Conservation (phyloP, 495 filamentous ascomycete genomes). For the Chaetomium tenue region DNA sequence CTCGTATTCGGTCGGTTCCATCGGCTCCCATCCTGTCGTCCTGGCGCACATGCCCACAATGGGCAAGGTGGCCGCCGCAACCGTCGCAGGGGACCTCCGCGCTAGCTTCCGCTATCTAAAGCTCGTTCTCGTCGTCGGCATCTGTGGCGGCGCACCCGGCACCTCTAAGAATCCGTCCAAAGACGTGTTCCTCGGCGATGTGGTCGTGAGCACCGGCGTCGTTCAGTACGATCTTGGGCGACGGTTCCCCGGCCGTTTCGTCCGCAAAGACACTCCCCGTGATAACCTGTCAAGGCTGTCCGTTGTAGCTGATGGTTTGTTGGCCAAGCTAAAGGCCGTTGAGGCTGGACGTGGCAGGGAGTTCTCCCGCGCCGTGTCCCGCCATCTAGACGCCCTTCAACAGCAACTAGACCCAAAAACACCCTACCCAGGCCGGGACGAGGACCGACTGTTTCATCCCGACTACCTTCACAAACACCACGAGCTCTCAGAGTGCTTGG, state of each 20-base stretch:
- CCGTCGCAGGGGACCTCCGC: background rate
- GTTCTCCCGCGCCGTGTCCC: slow-evolving; percentile 23
- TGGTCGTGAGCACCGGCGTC: background rate
- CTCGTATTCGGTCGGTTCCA: background rate
- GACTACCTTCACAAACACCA: slow-evolving; percentile 40
- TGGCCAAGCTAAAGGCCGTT: slow-evolving; percentile 33
- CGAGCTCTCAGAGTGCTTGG: background rate
- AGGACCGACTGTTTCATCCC: slow-evolving; percentile 25
- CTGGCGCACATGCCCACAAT: background rate
- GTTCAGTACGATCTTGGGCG: slow-evolving; percentile 41
- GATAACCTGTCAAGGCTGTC: slow-evolving; percentile 37
- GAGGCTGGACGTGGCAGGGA: slow-evolving; percentile 28
- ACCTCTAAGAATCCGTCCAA: background rate
- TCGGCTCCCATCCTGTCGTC: background rate
- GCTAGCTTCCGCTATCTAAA: background rate
- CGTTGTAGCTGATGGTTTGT: slow-evolving; percentile 31
- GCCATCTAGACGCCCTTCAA: slow-evolving; percentile 22
- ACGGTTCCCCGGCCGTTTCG: slow-evolving; percentile 34
- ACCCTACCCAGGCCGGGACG: slow-evolving; percentile 6
- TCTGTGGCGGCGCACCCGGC: background rate
- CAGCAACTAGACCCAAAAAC: background rate
- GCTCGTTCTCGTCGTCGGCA: background rate
- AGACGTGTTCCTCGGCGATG: background rate
- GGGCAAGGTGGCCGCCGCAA: background rate
- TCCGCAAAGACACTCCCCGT: slow-evolving; percentile 33